Evolutionary conservation across 1,284 basidiomycete species (phyloP).

Genomic region (Neonothopanus nambi): DNA sequence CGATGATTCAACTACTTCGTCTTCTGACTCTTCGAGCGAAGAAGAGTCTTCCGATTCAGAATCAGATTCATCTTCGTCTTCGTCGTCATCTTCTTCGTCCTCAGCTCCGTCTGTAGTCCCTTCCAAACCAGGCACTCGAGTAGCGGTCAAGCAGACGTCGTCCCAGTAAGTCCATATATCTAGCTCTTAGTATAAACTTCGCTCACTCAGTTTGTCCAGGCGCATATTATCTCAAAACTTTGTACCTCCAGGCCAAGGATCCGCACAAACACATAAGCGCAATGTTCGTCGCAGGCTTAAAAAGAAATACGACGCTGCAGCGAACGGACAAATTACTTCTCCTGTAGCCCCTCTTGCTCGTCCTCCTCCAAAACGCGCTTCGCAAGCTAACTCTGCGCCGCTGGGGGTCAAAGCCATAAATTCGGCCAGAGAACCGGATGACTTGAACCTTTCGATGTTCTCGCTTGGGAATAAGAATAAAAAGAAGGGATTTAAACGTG

Average conservation of each 20-base stretch:
- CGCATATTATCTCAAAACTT: background rate
- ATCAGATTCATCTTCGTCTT: slow-evolving; percentile 7
- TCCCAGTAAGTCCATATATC: background rate
- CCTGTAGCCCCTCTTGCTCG: background rate
- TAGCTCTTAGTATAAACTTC: background rate
- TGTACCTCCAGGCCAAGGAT: slow-evolving; percentile 67
- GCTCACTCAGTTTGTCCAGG: background rate
- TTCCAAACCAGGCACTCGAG: background rate
- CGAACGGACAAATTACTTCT: background rate
- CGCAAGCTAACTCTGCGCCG: background rate
- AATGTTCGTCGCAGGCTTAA: slow-evolving; percentile 65
- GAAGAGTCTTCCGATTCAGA: slow-evolving; percentile 3
- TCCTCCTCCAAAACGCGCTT: slow-evolving; percentile 4
- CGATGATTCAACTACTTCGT: slow-evolving; percentile 4
- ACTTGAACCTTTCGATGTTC: slow-evolving; percentile 47
- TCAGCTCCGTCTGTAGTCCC: background rate
- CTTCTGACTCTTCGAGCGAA: slow-evolving; percentile 5
- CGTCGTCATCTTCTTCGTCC: background rate
- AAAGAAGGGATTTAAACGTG: slow-evolving; percentile 61
- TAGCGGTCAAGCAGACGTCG: background rate
- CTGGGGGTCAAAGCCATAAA: background rate
- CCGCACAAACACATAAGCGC: slow-evolving; percentile 61
- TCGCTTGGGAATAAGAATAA: slow-evolving; percentile 75
- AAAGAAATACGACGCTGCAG: slow-evolving; percentile 25
- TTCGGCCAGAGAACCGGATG: slow-evolving; percentile 8